Percentiles rank a stretch among this genome's conserved stretches.
These are phyloP conservation scores for Talaromyces amestolkiae DNA, from an alignment of 2,329 filamentous ascomycete species.

Conservation along the genomic window DNA sequence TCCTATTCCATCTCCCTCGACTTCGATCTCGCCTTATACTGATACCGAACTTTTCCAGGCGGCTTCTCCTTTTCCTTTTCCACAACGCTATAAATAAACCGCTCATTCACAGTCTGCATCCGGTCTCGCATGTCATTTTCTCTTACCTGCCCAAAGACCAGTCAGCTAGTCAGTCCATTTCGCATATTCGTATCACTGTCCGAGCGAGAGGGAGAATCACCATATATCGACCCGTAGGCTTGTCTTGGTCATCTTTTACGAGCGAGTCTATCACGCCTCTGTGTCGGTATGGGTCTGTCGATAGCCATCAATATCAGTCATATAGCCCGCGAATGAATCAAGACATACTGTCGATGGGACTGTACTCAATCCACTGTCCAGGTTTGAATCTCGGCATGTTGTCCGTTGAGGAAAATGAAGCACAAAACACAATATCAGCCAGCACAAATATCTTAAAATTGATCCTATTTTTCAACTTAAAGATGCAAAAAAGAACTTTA, in stretches of 20 bases:
- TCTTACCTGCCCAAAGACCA: conserved; percentile 5
- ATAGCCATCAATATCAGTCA: neutral
- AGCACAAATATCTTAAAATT: neutral
- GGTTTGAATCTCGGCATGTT: conserved; percentile 17
- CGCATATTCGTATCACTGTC: no score
- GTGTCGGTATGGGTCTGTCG: conserved; percentile 17
- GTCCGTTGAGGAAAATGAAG: neutral
- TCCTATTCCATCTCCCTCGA: neutral
- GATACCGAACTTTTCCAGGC: neutral
- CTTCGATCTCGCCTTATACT: neutral
- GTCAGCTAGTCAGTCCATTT: neutral
- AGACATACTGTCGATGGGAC: conserved; percentile 16
- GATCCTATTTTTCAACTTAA: neutral
- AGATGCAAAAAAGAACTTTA: neutral
- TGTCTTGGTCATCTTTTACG: conserved; percentile 10
- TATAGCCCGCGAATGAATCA: neutral
- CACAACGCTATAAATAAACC: conserved; percentile 17
- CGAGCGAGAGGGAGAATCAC: neutral
- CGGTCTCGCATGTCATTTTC: conserved; percentile 15
- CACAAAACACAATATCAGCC: neutral
- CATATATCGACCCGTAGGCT: conserved; percentile 16
- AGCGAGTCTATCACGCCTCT: conserved; percentile 13
- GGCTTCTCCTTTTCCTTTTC: conserved; percentile 11
- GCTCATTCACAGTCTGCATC: conserved; percentile 18
- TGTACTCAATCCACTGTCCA: conserved; percentile 20